phyloP scores from a whole-genome alignment of 73 alveolate species.

The Stentor roeselii region DNA sequence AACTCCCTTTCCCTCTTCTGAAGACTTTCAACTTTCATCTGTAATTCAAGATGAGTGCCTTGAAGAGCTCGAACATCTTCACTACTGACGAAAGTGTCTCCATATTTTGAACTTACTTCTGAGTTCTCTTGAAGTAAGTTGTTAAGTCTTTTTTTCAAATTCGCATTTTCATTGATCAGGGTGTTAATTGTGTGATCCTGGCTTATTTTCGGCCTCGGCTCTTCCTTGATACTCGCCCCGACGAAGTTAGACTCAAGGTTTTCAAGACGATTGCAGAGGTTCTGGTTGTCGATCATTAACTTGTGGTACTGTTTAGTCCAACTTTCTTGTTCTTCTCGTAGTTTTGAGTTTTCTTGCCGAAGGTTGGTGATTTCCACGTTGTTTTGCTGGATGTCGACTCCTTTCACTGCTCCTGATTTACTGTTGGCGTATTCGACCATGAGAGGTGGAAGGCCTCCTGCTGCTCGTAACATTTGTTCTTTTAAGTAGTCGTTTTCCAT shows the following conservation, averaged over 20 bases:
- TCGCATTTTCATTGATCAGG: slow-evolving; percentile 85
- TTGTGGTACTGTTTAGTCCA: slow-evolving; percentile 86
- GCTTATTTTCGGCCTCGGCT: slow-evolving; percentile 68
- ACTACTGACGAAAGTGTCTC: slow-evolving; percentile 67
- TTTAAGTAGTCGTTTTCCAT: slow-evolving; percentile 94
- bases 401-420: background rate
- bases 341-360: slow-evolving; percentile 88
- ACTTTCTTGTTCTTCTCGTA: slow-evolving; percentile 83
- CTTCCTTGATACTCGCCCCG: slow-evolving; percentile 87
- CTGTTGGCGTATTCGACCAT: slow-evolving; percentile 48
- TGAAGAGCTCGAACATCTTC: slow-evolving; percentile 21
- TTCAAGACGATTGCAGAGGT: slow-evolving; percentile 81
- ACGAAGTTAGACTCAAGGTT: slow-evolving; percentile 87
- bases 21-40: slow-evolving; percentile 85
- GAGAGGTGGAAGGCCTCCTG: slow-evolving; percentile 78
- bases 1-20: slow-evolving; percentile 92
- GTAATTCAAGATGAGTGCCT: background rate
- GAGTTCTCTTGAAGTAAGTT: slow-evolving; percentile 59
- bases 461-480: slow-evolving; percentile 71
- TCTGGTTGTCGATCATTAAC: slow-evolving; percentile 89
- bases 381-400: background rate
- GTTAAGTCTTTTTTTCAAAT: slow-evolving; percentile 86
- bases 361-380: slow-evolving; percentile 65
- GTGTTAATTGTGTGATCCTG: slow-evolving; percentile 88
- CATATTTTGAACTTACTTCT: slow-evolving; percentile 64